These are phyloP conservation scores for Plasmopara halstedii DNA, from an alignment of 352 stramenopile species.

Conservation along the genomic window DNA sequence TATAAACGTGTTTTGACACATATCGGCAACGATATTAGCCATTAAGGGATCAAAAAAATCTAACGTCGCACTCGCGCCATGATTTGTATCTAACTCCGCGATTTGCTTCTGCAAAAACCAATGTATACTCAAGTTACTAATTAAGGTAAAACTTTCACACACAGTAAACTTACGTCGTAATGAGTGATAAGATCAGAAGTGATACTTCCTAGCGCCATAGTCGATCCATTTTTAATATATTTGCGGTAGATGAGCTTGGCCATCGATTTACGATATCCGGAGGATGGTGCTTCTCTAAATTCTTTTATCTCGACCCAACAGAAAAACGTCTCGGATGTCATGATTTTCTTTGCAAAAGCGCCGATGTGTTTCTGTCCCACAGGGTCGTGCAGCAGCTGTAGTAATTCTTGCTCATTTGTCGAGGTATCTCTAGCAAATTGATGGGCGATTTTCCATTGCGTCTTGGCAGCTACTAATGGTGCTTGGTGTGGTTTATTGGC, in stretches of 20 bases:
- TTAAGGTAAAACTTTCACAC: background rate
- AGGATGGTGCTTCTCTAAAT: constrained; percentile 57
- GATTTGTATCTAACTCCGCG: constrained; percentile 29
- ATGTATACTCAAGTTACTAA: too few relatives aligned
- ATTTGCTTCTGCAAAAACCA: constrained; percentile 71
- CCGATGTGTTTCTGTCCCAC: constrained; percentile 79
- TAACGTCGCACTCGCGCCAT: constrained; percentile 33
- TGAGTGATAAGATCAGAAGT: constrained; percentile 57
- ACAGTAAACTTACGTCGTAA: constrained; percentile 48
- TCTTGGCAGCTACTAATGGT: constrained; percentile 66
- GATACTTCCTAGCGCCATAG: constrained; percentile 71
- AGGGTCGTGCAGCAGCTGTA: constrained; percentile 63
- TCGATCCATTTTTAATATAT: constrained; percentile 69
- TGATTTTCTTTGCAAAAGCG: constrained; percentile 73
- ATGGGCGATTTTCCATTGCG: constrained; percentile 65
- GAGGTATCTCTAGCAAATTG: constrained; percentile 40
- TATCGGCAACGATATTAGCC: constrained; percentile 59
- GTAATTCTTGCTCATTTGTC: constrained; percentile 62
- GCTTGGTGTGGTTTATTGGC: constrained; percentile 59
- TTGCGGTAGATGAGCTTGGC: constrained; percentile 83
- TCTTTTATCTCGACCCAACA: constrained; percentile 85
- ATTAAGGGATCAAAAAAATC: constrained; percentile 72
- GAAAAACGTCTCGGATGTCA: constrained; percentile 78
- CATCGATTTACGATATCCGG: constrained; percentile 60
- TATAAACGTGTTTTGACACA: constrained; percentile 76